Evolutionary conservation across 768 basidiomycete genomes (phyloP), one percentile per base, ranked within the genome.

Genomic region (Lentinus tigrinus): DNA sequence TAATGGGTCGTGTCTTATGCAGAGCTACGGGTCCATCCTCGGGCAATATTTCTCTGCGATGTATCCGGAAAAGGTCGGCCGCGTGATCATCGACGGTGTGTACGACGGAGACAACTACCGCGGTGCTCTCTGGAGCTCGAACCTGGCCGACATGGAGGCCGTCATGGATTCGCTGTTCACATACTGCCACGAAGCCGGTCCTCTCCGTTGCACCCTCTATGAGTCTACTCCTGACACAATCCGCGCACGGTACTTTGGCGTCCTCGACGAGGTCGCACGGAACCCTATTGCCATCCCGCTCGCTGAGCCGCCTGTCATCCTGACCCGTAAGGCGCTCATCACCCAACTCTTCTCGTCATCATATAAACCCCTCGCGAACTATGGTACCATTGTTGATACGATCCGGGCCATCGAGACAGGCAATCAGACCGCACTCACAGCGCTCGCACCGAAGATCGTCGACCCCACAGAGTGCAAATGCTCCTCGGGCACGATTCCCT

Each of bases 41-140:
- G 70, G 71, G 11, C 63, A 65, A 46, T 62, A 65, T 49, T 73
- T 66, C 54, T 56, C 71, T 1, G 62, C 72, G 1, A 71, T 72
- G 63, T 73, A 68, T 58, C 72, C 72, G 11, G 66, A 72, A 58
- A 65, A 73, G 51, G 65, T 73, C 6, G 72, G 62, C 21, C 64
- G 70, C 3, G 34, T 73, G 2, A 60, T 72, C 37, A 64, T 73
- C 26, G 72, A 73, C 52, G 72, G 72, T 38, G 69, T 72, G 4
- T 65, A 55, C n/a, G 69, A 72, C 57, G 50, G 59, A 3, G 44
- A 67, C 26, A 65, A 66, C 62, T 67, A 67, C 58, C 54, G 57
- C 17, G 48, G 39, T 28, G 40, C 48, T 17, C 40, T 50, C 6
- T 69, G 68, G 67, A 63, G 54, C 46, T 55, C 63, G 14, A 68